A percentile compares a stretch with the other conserved stretches of the same genome.
Conservation (phyloP, 768 basidiomycete species). For the Russula foetens region DNA sequence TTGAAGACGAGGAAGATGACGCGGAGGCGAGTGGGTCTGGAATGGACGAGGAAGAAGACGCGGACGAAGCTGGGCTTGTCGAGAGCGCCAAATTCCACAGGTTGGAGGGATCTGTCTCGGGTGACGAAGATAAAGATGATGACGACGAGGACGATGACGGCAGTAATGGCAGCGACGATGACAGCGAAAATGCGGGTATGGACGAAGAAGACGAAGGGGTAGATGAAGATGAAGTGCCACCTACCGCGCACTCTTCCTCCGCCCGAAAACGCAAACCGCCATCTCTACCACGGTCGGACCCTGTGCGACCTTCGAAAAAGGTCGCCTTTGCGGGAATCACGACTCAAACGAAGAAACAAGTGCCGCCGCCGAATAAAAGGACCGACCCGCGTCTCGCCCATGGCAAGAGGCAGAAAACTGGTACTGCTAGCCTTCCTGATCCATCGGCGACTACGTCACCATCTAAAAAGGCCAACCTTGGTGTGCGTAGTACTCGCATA, state of each 20-base stretch:
- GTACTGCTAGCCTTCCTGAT: not conserved
- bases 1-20: conserved; percentile 31
- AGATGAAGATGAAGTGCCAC: conserved; percentile 28
- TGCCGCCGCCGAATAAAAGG: too few relatives aligned
- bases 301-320: conserved; percentile 28
- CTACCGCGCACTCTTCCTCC: not conserved
- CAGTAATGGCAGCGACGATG: not conserved
- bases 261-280: conserved; percentile 29
- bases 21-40: conserved; percentile 31
- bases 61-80: conserved; percentile 23
- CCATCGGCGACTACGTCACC: not conserved
- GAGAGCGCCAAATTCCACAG: conserved; percentile 25
- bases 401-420: not conserved
- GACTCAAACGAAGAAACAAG: not conserved
- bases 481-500: not conserved
- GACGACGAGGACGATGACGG: not conserved
- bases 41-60: conserved; percentile 27
- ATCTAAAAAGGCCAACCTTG: not conserved
- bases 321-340: conserved; percentile 23
- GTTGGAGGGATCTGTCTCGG: not conserved
- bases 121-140: not conserved
- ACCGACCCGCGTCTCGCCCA: not conserved
- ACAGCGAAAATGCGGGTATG: not conserved
- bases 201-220: conserved; percentile 12
- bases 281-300: not conserved